These are phyloP conservation scores for Zizania palustris DNA, from an alignment of 202 grass and related monocot genomes.

Conservation along the genomic window DNA sequence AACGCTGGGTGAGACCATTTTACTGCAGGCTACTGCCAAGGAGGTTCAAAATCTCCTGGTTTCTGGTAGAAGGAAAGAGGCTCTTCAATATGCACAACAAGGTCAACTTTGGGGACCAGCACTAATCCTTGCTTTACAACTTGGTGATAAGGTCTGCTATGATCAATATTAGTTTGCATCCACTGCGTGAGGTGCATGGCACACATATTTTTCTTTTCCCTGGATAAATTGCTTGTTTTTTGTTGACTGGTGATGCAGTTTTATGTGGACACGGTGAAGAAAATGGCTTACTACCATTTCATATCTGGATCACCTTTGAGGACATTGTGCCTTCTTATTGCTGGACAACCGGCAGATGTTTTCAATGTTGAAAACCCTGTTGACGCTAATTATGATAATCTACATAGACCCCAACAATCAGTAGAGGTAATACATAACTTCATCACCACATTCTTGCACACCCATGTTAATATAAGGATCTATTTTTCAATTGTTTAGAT, in stretches of 20 bases:
- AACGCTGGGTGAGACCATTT: constrained; percentile 31
- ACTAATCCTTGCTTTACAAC: constrained; percentile 82
- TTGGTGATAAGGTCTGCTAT: constrained; percentile 78
- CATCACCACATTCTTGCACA: constrained; percentile 4
- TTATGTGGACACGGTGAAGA: constrained; percentile 95
- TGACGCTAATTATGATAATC: constrained; percentile 45
- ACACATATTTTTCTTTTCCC: not conserved
- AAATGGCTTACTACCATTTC: constrained; percentile 83
- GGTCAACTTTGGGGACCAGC: constrained; percentile 95
- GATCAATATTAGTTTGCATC: constrained; percentile 6
- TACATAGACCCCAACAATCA: constrained; percentile 43
- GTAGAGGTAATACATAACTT: constrained; percentile 55
- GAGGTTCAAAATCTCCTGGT: constrained; percentile 90
- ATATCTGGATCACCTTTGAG: constrained; percentile 82
- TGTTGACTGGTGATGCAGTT: constrained; percentile 60
- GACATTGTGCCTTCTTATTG: constrained; percentile 94
- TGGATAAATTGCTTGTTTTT: constrained; percentile 31
- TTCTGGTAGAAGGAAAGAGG: constrained; percentile 92
- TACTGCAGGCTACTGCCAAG: constrained; percentile 71
- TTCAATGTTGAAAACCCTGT: constrained; percentile 58
- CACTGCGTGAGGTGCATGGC: not conserved
- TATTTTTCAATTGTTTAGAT: not conserved
- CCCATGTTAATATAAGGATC: not conserved
- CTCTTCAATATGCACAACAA: constrained; percentile 85
- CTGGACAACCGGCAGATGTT: constrained; percentile 87